These are phyloP conservation scores for Pontederia crassipes DNA, from an alignment of 176 grass and related monocot genomes.

Conservation along the genomic window DNA sequence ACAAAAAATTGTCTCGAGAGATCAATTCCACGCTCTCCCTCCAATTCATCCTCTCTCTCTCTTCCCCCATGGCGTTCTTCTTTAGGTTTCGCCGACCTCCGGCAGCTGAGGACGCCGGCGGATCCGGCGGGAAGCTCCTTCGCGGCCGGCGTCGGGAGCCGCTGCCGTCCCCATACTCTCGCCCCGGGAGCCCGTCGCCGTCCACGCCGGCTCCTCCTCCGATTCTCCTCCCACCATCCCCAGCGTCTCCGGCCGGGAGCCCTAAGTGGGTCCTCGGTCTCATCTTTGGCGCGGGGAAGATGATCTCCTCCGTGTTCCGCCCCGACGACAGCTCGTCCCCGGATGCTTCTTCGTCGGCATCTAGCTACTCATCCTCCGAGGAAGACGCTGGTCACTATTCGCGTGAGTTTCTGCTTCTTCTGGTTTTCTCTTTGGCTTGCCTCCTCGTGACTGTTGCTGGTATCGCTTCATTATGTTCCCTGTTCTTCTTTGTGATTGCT, in stretches of 20 bases:
- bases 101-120: background rate
- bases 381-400: slow-evolving; percentile 2
- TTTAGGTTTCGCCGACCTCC: background rate
- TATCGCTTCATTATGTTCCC: no score
- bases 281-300: slow-evolving; percentile 46
- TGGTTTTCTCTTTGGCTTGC: background rate
- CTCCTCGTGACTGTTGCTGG: no score
- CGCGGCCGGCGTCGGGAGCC: slow-evolving; percentile 3
- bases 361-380: slow-evolving; percentile 20
- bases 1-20: no score
- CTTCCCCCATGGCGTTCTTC: background rate
- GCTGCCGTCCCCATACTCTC: slow-evolving; percentile 2
- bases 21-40: no score
- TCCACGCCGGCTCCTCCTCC: slow-evolving; percentile 7
- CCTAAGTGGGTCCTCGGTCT: slow-evolving; percentile 49
- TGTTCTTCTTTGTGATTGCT: no score
- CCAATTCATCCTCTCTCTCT: background rate
- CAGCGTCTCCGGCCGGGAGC: background rate
- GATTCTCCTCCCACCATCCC: background rate
- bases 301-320: slow-evolving; percentile 53
- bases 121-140: slow-evolving; percentile 7
- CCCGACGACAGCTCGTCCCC: slow-evolving; percentile 25
- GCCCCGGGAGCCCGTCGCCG: slow-evolving; percentile 13
- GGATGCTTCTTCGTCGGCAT: slow-evolving; percentile 17
- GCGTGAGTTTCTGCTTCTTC: background rate